These are phyloP conservation scores for Pyrenula aspistea DNA, from an alignment of 495 filamentous ascomycete genomes.

Conservation along the genomic window DNA sequence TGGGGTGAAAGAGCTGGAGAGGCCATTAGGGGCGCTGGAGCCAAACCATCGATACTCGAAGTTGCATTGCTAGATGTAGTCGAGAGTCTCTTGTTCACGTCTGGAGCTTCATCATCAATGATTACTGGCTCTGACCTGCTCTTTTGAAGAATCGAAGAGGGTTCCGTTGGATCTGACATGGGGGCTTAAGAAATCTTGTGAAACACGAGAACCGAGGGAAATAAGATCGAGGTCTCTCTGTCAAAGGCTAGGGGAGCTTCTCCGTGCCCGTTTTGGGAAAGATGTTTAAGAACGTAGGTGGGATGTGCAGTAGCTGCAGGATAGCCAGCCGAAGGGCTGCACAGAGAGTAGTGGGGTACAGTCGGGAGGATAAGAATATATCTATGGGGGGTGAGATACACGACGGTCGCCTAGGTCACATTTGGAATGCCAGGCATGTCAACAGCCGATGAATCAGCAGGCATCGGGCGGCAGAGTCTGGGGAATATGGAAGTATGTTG, in stretches of 20 bases:
- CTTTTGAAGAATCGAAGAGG: slow-evolving; percentile 3
- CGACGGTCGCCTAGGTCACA: slow-evolving; percentile 1
- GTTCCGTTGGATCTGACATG: slow-evolving; percentile 15
- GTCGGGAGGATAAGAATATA: neutral
- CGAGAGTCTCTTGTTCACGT: slow-evolving; percentile 9
- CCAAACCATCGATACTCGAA: slow-evolving; percentile 5
- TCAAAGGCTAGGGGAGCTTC: too few relatives aligned
- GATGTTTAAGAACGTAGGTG: slow-evolving; percentile 1
- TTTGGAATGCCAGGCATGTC: neutral
- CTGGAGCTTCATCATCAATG: slow-evolving; percentile 7
- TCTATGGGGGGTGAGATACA: neutral
- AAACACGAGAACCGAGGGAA: too few relatives aligned
- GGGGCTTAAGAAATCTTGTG: too few relatives aligned
- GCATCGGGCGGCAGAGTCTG: neutral
- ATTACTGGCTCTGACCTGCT: slow-evolving; percentile 16
- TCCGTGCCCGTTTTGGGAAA: too few relatives aligned
- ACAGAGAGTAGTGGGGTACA: neutral
- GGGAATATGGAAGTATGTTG: neutral
- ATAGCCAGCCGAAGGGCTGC: neutral
- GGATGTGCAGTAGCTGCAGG: neutral
- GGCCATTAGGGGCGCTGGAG: slow-evolving; percentile 18
- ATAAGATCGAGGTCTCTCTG: too few relatives aligned
- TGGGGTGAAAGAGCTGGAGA: slow-evolving; percentile 34
- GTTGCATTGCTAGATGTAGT: slow-evolving; percentile 9
- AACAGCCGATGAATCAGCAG: neutral